Percentiles rank a stretch among this genome's conserved stretches.
Evolutionary conservation across 2,329 filamentous ascomycete genomes (phyloP).

Genomic region (Xylariales sp.): DNA sequence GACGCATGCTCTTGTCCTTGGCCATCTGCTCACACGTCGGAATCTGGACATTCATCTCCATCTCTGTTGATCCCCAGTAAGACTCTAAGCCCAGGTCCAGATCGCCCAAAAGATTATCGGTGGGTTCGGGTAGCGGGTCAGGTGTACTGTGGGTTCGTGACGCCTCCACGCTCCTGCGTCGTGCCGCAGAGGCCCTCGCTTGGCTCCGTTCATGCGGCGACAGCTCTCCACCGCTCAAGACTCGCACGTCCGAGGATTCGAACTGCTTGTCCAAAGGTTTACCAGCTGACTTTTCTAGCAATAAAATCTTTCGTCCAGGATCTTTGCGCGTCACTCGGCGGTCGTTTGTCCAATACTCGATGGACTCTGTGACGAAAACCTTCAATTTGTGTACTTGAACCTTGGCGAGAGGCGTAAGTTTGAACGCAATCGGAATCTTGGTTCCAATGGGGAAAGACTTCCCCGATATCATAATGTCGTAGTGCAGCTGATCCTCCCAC

Average conservation of each 20-base stretch:
- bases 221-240: conserved; percentile 77
- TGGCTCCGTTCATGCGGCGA: conserved; percentile 42
- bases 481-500: conserved; percentile 93
- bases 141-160: conserved; percentile 33
- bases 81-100: conserved; percentile 65
- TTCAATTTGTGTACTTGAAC: conserved; percentile 91
- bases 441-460: conserved; percentile 90
- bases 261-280: conserved; percentile 69
- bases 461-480: conserved; percentile 93
- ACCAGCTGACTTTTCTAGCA: conserved; percentile 86
- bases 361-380: conserved; percentile 83
- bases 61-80: conserved; percentile 83
- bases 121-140: conserved; percentile 43
- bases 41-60: conserved; percentile 90
- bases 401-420: conserved; percentile 86
- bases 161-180: conserved; percentile 51
- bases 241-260: conserved; percentile 69
- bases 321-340: conserved; percentile 82
- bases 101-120: conserved; percentile 75
- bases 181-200: conserved; percentile 41
- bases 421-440: conserved; percentile 89
- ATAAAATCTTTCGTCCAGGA: conserved; percentile 74
- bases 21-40: conserved; percentile 86
- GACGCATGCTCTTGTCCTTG: conserved; percentile 57
- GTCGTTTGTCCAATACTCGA: conserved; percentile 87